phyloP scores from a whole-genome alignment of 352 stramenopile species.

The Phytophthora citrophthora region DNA sequence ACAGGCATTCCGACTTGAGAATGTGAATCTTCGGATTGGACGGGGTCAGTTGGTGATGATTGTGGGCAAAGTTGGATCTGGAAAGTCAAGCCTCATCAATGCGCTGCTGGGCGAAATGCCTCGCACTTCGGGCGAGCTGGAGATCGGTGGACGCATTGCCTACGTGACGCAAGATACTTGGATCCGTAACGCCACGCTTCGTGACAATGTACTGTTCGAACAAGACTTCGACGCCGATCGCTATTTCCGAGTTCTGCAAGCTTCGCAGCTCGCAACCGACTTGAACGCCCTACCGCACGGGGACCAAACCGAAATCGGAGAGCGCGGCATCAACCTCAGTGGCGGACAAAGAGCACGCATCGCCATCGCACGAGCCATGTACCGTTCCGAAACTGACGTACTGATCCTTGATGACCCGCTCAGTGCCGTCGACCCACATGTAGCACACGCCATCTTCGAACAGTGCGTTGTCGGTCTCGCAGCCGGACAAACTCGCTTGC shows the following conservation, averaged over 20 bases:
- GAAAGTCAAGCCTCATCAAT: constrained; percentile 61
- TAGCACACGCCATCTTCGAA: constrained; percentile 93
- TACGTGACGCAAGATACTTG: constrained; percentile 92
- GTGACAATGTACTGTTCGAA: constrained; percentile 91
- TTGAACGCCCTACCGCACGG: constrained; percentile 34
- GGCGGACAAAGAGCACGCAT: not conserved
- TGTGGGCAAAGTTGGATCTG: constrained; percentile 48
- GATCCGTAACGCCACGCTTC: constrained; percentile 91
- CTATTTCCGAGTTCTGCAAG: constrained; percentile 45
- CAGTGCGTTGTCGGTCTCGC: constrained; percentile 80
- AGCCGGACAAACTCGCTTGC: constrained; percentile 24
- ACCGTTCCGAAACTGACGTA: not conserved
- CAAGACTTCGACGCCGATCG: constrained; percentile 2
- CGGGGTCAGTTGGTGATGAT: constrained; percentile 14
- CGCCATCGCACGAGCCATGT: not conserved
- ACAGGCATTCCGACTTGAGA: not conserved
- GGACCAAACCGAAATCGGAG: not conserved
- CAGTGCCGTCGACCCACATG: constrained; percentile 94
- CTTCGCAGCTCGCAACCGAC: constrained; percentile 43
- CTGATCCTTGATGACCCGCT: not conserved
- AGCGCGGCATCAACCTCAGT: not conserved
- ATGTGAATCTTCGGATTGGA: not conserved
- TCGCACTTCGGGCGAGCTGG: constrained; percentile 17
- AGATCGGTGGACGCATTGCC: constrained; percentile 42
- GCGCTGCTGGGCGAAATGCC: constrained; percentile 59